Conservation (phyloP, 129 eudicot species). For the Daucus carota region DNA sequence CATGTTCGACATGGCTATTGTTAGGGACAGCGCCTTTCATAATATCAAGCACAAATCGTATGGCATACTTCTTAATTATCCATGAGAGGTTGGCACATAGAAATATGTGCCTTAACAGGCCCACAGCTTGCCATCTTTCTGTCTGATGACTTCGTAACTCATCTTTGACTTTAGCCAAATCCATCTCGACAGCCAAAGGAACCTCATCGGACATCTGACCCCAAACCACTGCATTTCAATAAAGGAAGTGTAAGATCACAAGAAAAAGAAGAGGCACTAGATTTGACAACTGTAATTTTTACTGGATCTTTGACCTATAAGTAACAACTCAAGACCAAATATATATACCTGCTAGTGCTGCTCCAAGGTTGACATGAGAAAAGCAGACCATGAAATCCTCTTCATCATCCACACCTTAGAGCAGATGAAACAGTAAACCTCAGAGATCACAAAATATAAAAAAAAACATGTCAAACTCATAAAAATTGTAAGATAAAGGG, state of each 20-base stretch:
- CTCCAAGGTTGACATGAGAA: slow-evolving; percentile 70
- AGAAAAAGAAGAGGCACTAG: background rate
- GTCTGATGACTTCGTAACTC: slow-evolving; percentile 48
- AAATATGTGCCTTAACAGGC: slow-evolving; percentile 62
- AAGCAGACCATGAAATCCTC: slow-evolving; percentile 52
- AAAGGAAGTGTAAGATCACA: background rate
- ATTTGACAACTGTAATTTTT: slow-evolving; percentile 5
- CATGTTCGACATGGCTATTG: slow-evolving; percentile 27
- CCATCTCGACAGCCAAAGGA: slow-evolving; percentile 40
- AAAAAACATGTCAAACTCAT: background rate
- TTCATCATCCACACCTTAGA: slow-evolving; percentile 39
- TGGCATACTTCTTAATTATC: slow-evolving; percentile 56
- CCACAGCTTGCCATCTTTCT: slow-evolving; percentile 82
- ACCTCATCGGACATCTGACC: slow-evolving; percentile 48
- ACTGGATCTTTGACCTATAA: slow-evolving; percentile 46
- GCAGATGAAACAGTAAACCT: background rate
- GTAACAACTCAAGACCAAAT: slow-evolving; percentile 6
- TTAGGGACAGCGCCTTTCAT: slow-evolving; percentile 40
- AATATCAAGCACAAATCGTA: slow-evolving; percentile 45
- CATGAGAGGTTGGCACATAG: slow-evolving; percentile 51
- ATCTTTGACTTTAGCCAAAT: slow-evolving; percentile 38
- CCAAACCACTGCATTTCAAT: slow-evolving; percentile 63
- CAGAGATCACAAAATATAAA: background rate
- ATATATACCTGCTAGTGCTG: slow-evolving; percentile 65
- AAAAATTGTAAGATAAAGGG: slow-evolving; percentile 13